These are phyloP conservation scores for Amphicarpaea edgeworthii DNA, from an alignment of 306 rosid species.

Conservation along the genomic window DNA sequence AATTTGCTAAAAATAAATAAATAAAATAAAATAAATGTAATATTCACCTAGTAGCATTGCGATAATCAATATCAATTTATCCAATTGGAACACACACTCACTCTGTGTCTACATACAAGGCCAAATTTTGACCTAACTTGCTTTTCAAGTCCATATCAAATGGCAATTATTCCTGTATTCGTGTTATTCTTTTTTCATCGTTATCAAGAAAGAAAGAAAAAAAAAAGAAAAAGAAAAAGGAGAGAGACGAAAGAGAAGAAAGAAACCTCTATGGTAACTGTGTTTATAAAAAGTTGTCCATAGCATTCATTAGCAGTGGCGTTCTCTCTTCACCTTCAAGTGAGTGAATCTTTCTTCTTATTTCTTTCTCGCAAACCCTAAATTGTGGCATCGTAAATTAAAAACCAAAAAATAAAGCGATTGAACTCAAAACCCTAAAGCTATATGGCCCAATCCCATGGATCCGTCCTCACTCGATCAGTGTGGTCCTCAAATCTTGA, in stretches of 20 bases:
- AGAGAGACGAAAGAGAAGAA: background rate
- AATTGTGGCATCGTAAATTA: conserved; percentile 10
- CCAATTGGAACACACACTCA: background rate
- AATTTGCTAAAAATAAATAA: background rate
- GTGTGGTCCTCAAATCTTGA: conserved; percentile 75
- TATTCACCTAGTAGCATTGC: background rate
- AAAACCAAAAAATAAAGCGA: background rate
- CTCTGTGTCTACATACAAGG: background rate
- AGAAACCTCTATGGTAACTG: background rate
- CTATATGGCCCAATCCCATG: background rate
- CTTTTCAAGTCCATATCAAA: conserved; percentile 8
- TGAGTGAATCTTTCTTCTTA: background rate
- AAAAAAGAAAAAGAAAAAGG: background rate
- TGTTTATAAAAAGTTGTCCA: conserved; percentile 4
- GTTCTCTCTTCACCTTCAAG: background rate
- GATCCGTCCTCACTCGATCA: conserved; percentile 54
- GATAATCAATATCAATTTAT: background rate
- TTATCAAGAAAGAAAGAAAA: too few relatives aligned
- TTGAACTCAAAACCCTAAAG: conserved; percentile 21
- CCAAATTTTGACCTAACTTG: background rate
- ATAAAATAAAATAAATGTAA: background rate
- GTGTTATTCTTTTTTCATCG: background rate
- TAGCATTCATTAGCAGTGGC: too few relatives aligned
- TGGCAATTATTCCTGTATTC: conserved; percentile 11
- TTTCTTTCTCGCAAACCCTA: conserved; percentile 13